Conservation (phyloP, 2,329 filamentous ascomycete genomes). For the Trichoderma sp. region DNA sequence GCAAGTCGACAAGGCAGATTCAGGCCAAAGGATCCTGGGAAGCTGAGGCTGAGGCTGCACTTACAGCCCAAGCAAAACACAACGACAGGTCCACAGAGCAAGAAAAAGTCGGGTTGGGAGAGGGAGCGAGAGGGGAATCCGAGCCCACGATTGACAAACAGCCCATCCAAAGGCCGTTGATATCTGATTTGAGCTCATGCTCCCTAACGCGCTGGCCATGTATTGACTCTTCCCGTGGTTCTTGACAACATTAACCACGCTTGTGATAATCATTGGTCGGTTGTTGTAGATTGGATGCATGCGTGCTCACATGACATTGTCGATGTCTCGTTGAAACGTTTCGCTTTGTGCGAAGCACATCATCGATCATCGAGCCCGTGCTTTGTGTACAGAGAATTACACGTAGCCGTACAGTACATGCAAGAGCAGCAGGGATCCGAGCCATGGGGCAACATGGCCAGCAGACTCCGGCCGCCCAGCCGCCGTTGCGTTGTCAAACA, state of each 20-base stretch:
- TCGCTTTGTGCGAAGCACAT: slow-evolving; percentile 5
- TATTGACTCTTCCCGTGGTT: slow-evolving; percentile 2
- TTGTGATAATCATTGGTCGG: slow-evolving; percentile 11
- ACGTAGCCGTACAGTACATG: not conserved
- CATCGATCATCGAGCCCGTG: not conserved
- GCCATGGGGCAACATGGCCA: slow-evolving; percentile 13
- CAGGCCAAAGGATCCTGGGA: not conserved
- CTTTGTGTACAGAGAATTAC: slow-evolving; percentile 2
- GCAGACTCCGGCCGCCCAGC: slow-evolving; percentile 16
- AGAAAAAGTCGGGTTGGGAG: slow-evolving; percentile 3
- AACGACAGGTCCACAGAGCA: slow-evolving; percentile 13
- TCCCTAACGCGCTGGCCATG: slow-evolving; percentile 11
- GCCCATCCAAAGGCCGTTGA: slow-evolving; percentile 1
- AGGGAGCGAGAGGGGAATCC: not conserved
- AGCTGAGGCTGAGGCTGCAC: slow-evolving; percentile 18
- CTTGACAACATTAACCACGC: slow-evolving; percentile 16
- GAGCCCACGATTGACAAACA: not conserved
- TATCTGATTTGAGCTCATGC: slow-evolving; percentile 10
- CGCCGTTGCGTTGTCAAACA: slow-evolving; percentile 18
- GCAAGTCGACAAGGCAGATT: not conserved
- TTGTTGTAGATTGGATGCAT: not conserved
- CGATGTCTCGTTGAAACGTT: not conserved
- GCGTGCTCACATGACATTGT: slow-evolving; percentile 12
- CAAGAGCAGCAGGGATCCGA: slow-evolving; percentile 9
- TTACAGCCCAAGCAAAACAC: slow-evolving; percentile 30